Conservation (phyloP, 352 stramenopile genomes). For the Phytopythium oedochilum region DNA sequence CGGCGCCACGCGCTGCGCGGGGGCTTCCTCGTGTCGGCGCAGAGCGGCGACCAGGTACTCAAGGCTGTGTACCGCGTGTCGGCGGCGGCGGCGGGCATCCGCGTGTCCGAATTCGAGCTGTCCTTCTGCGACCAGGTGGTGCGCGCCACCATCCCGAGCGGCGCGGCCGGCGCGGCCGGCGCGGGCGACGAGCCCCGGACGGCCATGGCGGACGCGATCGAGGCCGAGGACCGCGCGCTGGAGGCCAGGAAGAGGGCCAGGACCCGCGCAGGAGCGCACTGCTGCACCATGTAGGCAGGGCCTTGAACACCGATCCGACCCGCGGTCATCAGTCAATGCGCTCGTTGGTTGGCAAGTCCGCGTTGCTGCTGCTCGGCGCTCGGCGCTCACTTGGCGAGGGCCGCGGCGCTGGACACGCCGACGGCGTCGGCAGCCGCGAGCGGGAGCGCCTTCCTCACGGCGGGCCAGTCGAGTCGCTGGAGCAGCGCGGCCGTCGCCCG, state of each 20-base stretch:
- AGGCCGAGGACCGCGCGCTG: conserved; percentile 63
- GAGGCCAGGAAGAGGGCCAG: conserved; percentile 31
- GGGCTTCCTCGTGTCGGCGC: conserved; percentile 79
- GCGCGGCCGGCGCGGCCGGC: conserved; percentile 1
- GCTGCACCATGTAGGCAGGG: conserved; percentile 44
- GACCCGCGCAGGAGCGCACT: conserved; percentile 10
- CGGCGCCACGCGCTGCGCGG: conserved; percentile 46
- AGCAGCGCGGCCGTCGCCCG: background rate
- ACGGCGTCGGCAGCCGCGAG: background rate
- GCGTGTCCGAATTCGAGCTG: conserved; percentile 76
- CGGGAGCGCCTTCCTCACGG: conserved; percentile 4
- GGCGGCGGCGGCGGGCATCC: conserved; percentile 54
- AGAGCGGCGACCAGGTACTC: conserved; percentile 81
- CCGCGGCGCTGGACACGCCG: background rate
- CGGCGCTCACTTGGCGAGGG: background rate
- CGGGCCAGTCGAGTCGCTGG: conserved; percentile 3
- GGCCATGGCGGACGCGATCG: conserved; percentile 69
- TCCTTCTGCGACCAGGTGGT: conserved; percentile 76
- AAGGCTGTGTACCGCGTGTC: conserved; percentile 79
- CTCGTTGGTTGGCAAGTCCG: background rate
- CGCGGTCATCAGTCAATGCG: no score
- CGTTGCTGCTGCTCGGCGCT: no score
- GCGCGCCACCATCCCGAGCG: conserved; percentile 33
- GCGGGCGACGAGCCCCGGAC: conserved; percentile 36
- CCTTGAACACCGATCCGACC: no score